Conservation (phyloP, 352 stramenopile genomes). For the Pythium rhizo-oryzae region DNA sequence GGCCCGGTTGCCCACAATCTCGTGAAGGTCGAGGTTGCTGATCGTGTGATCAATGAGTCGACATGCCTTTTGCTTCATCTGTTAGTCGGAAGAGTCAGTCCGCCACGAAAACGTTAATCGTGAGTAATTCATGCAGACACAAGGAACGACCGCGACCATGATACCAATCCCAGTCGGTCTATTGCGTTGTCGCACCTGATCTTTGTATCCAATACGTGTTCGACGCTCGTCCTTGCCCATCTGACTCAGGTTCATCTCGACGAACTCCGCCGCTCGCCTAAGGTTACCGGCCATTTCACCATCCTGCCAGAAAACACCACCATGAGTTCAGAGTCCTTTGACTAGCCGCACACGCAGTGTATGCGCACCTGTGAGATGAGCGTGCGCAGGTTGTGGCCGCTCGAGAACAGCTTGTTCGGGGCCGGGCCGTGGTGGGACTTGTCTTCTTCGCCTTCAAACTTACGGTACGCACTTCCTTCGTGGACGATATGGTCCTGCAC, state of each 20-base stretch:
- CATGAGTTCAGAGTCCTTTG: too few species aligned
- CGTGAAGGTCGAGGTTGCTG: conserved; percentile 94
- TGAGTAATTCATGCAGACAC: not conserved
- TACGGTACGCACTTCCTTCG: conserved; percentile 95
- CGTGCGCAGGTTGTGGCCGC: conserved; percentile 95
- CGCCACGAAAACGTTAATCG: not conserved
- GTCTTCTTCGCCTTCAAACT: conserved; percentile 98
- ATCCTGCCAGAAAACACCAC: too few species aligned
- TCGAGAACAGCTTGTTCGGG: conserved; percentile 95
- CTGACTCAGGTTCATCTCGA: conserved; percentile 96
- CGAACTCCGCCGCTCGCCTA: conserved; percentile 87
- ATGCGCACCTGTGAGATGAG: conserved; percentile 86
- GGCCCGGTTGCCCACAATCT: conserved; percentile 93
- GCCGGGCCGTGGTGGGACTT: conserved; percentile 96
- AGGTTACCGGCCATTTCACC: conserved; percentile 88
- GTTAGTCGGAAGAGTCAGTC: conserved; percentile 11
- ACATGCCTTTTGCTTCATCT: conserved; percentile 94
- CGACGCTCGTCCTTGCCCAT: conserved; percentile 96
- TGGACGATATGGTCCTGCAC: conserved; percentile 96
- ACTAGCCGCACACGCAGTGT: not conserved
- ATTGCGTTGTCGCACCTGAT: conserved; percentile 71
- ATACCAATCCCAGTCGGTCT: not conserved
- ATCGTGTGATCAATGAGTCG: conserved; percentile 91
- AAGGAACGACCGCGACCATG: not conserved
- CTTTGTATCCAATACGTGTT: conserved; percentile 97